Evolutionary conservation across 306 rosid species (phyloP), one percentile per base, ranked within the genome.

Genomic region (Acmispon strigosus): DNA sequence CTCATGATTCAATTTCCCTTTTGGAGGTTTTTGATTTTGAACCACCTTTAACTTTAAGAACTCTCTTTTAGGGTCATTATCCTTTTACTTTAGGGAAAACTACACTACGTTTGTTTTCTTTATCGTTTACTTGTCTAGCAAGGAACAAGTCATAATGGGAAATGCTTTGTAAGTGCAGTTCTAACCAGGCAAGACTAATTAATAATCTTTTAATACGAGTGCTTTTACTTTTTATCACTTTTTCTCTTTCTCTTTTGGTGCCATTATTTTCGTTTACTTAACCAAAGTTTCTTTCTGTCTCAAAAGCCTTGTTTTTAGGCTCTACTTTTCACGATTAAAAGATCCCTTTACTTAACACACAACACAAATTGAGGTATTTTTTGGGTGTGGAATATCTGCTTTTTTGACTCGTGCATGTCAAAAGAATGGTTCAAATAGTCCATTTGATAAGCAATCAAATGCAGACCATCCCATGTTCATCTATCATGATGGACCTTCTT

Each of bases 231-330:
- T 78, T 27, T 4, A 49, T 70, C 68, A 43, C 74, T 45, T 74
- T 67, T 78, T 32, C 37, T 16, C 78, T 18, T 50, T 64, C 80
- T 73, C 67, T 79, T 20, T 73, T 37, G 76, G 66, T 50, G 75
- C 60, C 19, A 61, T 67, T 79, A 18, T 60, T 73, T 79, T 80
- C 57, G 7, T 52, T 79, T 56, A 67, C 76, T 79, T 42, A 13
- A 63, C 68, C 47, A 78, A 70, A 44, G 73, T 62, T 62, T 55
- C 37, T 42, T 44, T 62, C 43, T 24, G 27, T 14, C 48, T 56
- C 43, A 52, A 77, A 81, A 82, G 82, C 82, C 77, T 45, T 73
- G 74, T 34, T 73, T 73, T 73, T 24, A 69, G 86, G 74, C 70
- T 51, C 48, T 77, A 44, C 82, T 77, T 82, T 82, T 76, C 18